These are phyloP conservation scores for Metarhizium robertsii DNA, from an alignment of 2,329 filamentous ascomycete species.

Conservation along the genomic window DNA sequence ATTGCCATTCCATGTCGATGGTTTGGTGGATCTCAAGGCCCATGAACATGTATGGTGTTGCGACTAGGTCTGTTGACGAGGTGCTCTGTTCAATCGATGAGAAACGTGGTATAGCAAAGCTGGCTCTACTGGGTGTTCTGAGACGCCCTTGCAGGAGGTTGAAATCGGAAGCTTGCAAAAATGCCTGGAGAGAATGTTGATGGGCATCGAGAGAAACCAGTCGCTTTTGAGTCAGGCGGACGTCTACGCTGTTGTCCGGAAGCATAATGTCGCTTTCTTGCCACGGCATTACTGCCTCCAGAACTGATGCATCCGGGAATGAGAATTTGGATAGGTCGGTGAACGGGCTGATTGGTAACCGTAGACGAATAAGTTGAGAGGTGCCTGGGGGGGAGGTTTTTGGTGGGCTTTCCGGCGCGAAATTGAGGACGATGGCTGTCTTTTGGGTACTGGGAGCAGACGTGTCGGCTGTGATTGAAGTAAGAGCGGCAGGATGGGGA, in stretches of 20 bases:
- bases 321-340: constrained; percentile 18
- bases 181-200: constrained; percentile 29
- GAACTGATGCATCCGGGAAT: constrained; percentile 19
- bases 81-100: neutral
- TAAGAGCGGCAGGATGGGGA: constrained; percentile 38
- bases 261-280: constrained; percentile 34
- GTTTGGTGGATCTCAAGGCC: constrained; percentile 43
- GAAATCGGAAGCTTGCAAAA: constrained; percentile 35
- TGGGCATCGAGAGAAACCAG: constrained; percentile 29
- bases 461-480: constrained; percentile 23
- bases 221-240: constrained; percentile 30
- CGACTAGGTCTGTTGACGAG: neutral
- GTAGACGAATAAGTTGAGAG: constrained; percentile 18
- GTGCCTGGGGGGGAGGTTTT: neutral
- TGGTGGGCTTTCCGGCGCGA: constrained; percentile 26
- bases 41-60: constrained; percentile 30
- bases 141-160: constrained; percentile 33
- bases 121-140: constrained; percentile 25
- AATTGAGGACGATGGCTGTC: constrained; percentile 34
- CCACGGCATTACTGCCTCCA: constrained; percentile 20
- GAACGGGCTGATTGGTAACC: constrained; percentile 20
- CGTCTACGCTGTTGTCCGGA: constrained; percentile 36
- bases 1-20: constrained; percentile 30
- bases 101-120: constrained; percentile 21
- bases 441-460: constrained; percentile 15